Evolutionary conservation across 2,329 filamentous ascomycete genomes (phyloP), one percentile per base, ranked within the genome.

Genomic region (Dryadomyces sulphureus): DNA sequence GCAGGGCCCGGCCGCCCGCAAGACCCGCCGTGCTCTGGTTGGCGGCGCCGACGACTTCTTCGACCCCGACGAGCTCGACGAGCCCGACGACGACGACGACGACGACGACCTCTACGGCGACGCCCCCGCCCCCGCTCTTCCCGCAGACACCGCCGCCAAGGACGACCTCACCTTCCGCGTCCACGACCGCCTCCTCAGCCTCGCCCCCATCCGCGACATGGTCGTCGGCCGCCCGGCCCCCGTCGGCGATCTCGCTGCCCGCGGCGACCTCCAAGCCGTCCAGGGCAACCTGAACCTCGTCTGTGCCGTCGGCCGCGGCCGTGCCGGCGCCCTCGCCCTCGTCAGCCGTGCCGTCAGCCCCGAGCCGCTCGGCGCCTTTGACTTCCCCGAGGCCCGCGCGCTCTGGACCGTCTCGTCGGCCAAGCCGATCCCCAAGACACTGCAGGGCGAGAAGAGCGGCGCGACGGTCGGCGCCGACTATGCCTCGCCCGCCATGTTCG

Each of bases 381-480:
- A 81, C 42, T 79, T 92, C 42, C 76, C 83, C 2, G 78, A 82
- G 54, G 83, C 83, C 1, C 72, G 80, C 48, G 80, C 79, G 1
- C 73, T 93, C 49, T 96, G 90, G 90, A 83, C 87, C 39, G 75
- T 94, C 56, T 75, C 71, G 52, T 79, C 77, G 9, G 80, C 77
- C 52, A 83, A 79, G 56, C 72, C 79, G 14, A 64, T 77, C n/a
- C 72, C 78, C 1, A 81, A 81, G 55, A 69, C 68, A 1, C 57
- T 79, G 14, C 68, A 73, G 49, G 64, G 67, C 47, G 65, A 70
- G 49, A 66, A 70, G 55, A 70, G 70, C 4, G 61, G 67, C 8
- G 66, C 66, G 12, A 62, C 71, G 2, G 65, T 73, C 2, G 65
- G 65, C 2, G 66, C 62, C n/a, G 75, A 79, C 49, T 77, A 73